phyloP scores from a whole-genome alignment of 2,329 filamentous ascomycete genomes.

The Emergomyces orientalis region DNA sequence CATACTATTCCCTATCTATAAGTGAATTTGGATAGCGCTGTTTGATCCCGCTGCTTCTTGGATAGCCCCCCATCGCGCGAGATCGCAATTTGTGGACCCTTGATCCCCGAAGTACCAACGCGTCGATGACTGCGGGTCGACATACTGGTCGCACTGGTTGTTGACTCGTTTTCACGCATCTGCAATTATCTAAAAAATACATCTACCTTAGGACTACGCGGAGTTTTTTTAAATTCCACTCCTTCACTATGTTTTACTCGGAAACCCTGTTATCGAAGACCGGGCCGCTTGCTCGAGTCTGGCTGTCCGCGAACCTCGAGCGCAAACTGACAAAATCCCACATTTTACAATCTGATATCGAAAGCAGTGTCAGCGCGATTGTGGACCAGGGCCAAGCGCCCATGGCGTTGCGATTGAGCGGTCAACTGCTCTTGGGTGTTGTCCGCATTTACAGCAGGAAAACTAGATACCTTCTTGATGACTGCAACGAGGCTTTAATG shows the following conservation, averaged over 20 bases:
- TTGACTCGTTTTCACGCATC: neutral
- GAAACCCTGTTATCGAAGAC: constrained; percentile 93
- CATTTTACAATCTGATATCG: constrained; percentile 87
- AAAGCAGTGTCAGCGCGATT: constrained; percentile 90
- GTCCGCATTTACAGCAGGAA: constrained; percentile 97
- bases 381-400: constrained; percentile 87
- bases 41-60: neutral
- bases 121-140: constrained; percentile 8
- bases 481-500: constrained; percentile 93
- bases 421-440: constrained; percentile 87
- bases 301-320: constrained; percentile 96
- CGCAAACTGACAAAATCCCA: constrained; percentile 97
- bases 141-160: constrained; percentile 5
- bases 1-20: neutral
- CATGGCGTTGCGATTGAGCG: constrained; percentile 86
- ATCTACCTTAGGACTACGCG: neutral
- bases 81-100: constrained; percentile 1
- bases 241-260: constrained; percentile 79
- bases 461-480: constrained; percentile 88
- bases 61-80: neutral
- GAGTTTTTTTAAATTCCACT: neutral
- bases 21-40: neutral
- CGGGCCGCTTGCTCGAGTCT: constrained; percentile 91
- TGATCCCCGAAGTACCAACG: constrained; percentile 3
- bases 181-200: neutral